Base-by-base conservation (phyloP, 495 filamentous ascomycete species). In the Trichocladium antarcticum region DNA sequence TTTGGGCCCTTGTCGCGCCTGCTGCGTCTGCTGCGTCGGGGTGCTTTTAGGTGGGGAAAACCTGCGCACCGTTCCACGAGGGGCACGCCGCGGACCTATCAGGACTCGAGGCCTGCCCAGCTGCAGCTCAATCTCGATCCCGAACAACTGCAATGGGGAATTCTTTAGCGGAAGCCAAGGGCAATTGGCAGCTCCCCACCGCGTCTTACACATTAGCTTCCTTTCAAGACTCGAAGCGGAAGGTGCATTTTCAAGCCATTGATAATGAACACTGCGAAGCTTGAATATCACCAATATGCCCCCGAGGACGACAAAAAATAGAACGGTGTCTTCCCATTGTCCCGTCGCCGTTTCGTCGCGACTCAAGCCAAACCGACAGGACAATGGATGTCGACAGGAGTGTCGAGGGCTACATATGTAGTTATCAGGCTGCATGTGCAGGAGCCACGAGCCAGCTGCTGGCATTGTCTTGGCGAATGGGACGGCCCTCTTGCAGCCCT, bases 81-180 rank as follows among this genome's bases (percentile, higher is more conserved):
- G 38, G 14, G 29, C n/a, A 29, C 1, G 32, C 8, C 28, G 20
- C 14, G 17, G 31, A 29, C 46, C 46, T 35, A 49, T 49, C 46
- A 49, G 19, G 24, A 32, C 24, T 21, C 1, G 27, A 24, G 10
- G 12, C 27, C 2, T 15, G 24, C 27, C n/a, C 43, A 27, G 15
- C 34, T 27, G 29, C 43, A 46, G 43, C 21, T 46, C 45, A 34
- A 40, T 32, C 45, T 17, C 46, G 31, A 34, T 14, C 34, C 44
- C 46, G 37, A 35, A 42, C 37, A 49, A 42, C 17, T 16, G 21
- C 3, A 38, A 35, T 47, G 44, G 44, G 38, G 38, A 37, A 24
- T 37, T 48, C 45, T 22, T 28, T 34, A 37, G 31, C 31, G 12
- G 31, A 10, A 32, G 31, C 31, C 3, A 32, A 32, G 31, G 12